Percentiles rank a stretch among this genome's conserved stretches.
Evolutionary conservation across 371 early-diverging fungal genomes (phyloP).

Genomic region (Mucor lusitanicus): DNA sequence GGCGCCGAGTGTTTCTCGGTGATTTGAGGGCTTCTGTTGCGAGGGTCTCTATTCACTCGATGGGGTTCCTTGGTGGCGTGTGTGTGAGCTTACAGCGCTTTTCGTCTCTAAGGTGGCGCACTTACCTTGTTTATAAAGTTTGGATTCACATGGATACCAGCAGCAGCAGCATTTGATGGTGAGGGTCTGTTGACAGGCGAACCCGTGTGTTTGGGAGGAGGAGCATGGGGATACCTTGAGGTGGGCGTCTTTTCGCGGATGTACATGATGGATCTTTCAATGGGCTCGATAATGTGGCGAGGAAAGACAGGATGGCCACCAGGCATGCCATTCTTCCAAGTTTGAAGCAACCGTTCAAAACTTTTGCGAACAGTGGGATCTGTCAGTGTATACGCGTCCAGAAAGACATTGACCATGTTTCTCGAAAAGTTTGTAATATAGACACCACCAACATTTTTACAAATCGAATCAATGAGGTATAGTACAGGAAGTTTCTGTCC

Average conservation of each 20-base stretch:
- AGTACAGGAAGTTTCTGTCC: constrained; percentile 84
- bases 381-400: constrained; percentile 74
- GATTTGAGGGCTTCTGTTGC: constrained; percentile 18
- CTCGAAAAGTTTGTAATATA: constrained; percentile 74
- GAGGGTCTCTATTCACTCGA: constrained; percentile 25
- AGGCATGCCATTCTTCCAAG: constrained; percentile 80
- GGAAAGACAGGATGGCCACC: constrained; percentile 66
- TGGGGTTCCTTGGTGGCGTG: constrained; percentile 2
- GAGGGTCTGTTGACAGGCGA: background rate
- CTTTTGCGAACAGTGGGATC: constrained; percentile 59
- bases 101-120: background rate
- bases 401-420: constrained; percentile 69
- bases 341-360: constrained; percentile 75
- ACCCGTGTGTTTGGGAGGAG: background rate
- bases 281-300: constrained; percentile 50
- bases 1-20: background rate
- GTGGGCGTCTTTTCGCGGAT: constrained; percentile 32
- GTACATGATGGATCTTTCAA: constrained; percentile 58
- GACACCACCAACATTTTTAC: constrained; percentile 84
- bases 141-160: constrained; percentile 63
- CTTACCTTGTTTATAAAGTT: constrained; percentile 60
- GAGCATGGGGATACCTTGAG: constrained; percentile 23
- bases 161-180: constrained; percentile 8
- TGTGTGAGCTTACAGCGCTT: background rate
- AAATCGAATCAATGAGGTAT: constrained; percentile 92